Base-by-base conservation (phyloP, 2,329 filamentous ascomycete species). In the Fusarium sp. region DNA sequence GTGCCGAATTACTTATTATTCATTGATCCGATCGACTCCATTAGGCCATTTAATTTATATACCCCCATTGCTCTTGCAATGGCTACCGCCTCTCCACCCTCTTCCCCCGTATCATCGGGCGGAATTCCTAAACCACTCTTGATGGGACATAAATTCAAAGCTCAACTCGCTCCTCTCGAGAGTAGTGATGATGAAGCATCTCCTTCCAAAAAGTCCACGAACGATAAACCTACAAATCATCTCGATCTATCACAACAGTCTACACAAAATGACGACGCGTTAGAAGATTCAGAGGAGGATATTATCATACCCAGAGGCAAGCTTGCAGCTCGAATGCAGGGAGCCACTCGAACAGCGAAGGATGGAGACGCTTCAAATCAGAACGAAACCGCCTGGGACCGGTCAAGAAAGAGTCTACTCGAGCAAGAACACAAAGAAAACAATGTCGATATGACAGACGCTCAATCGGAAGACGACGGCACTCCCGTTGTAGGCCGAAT, bases 251-350 rank as follows among this genome's bases (percentile, higher is more conserved):
- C 64, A 20, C 57, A 62, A 56, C 59, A 58, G 60, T 19, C 51
- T 35, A 71, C 73, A 41, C 72, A 76, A 1, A 81, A 84, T 6
- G 78, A 79, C 2, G 82, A 84, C n/a, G 83, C 84, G n/a, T 81
- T 84, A 33, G 81, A 82, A 14, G 79, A 78, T 26, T 76, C 76
- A 6, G 78, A 79, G 22, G 70, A 76, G 37, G 72, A 75, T 7
- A 58, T 84, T 6, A 10, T 1, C 4, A 81, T 82, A 44, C 90
- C 90, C 1, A 84, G 85, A 55, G 90, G 90, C 24, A 85, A 86
- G 52, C 82, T 92, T 69, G 90, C 90, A 14, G 84, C 90, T 17
- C 83, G 87, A 51, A 88, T 93, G 84, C 84, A 86, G 64, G 84
- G 76, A 41, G 70, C 64, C 32, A 56, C 62, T 22, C 47, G 67